Evolutionary conservation across 108 stramenopile species (phyloP).

Genomic region (Aurantiochytrium sp.): DNA sequence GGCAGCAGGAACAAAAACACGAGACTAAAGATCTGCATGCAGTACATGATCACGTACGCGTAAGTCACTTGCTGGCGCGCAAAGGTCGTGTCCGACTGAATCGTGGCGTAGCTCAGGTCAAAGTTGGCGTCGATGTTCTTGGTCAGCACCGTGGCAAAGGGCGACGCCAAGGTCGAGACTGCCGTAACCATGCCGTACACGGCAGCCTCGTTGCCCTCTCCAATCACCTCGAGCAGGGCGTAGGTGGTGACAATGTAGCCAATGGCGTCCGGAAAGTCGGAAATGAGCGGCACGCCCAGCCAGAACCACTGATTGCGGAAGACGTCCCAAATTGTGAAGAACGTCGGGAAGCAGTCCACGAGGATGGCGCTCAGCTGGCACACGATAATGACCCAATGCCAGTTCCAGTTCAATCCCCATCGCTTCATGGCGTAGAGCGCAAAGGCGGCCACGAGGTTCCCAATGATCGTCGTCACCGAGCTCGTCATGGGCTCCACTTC

Average conservation of each 20-base stretch:
- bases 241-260: background rate
- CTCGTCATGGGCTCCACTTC: background rate
- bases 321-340: background rate
- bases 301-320: background rate
- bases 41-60: background rate
- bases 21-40: background rate
- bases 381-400: background rate
- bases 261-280: background rate
- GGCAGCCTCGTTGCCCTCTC: background rate
- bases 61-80: background rate
- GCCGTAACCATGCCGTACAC: background rate
- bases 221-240: background rate
- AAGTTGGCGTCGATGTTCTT: background rate
- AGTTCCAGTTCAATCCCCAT: background rate
- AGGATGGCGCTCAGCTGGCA: background rate
- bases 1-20: background rate
- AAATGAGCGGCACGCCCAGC: background rate
- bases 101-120: background rate
- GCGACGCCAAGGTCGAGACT: background rate
- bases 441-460: background rate
- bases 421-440: background rate
- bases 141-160: background rate
- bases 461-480: background rate
- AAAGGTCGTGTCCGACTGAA: background rate
- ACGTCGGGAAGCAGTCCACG: background rate